Percentiles rank a stretch among this genome's conserved stretches.
Conservation (phyloP, 2,329 filamentous ascomycete genomes). For the Cytospora schulzeri region DNA sequence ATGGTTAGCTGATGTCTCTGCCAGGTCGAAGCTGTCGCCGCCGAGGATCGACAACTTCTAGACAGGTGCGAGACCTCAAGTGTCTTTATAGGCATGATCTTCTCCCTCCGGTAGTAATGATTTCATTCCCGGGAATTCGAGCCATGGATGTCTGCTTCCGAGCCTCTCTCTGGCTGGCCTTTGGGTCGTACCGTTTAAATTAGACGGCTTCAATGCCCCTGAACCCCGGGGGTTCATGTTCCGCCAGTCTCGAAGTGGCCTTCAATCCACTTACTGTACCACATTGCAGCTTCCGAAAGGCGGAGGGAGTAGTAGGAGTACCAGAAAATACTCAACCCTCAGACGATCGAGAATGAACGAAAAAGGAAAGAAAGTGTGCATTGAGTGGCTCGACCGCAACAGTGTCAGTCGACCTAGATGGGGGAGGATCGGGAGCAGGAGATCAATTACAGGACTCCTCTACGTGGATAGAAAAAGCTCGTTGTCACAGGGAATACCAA, state of each 20-base stretch:
- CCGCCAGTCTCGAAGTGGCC: slow-evolving; percentile 7
- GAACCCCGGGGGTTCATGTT: slow-evolving; percentile 10
- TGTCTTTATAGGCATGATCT: neutral
- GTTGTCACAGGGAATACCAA: no score
- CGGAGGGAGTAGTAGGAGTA: neutral
- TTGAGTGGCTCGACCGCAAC: neutral
- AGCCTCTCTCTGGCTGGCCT: neutral
- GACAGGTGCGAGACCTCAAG: neutral
- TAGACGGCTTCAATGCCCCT: neutral
- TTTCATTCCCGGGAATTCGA: neutral
- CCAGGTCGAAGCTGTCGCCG: neutral
- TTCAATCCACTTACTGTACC: neutral
- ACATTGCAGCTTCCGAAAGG: neutral
- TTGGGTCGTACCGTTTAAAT: neutral
- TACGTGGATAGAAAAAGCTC: no score
- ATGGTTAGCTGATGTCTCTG: neutral
- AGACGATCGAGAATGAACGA: neutral
- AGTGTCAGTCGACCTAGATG: neutral
- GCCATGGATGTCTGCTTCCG: no score
- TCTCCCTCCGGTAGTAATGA: neutral
- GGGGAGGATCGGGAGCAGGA: neutral
- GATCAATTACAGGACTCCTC: no score
- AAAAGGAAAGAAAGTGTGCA: neutral
- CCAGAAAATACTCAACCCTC: neutral
- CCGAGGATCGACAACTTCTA: neutral